Conservation (phyloP, 2,329 filamentous ascomycete species). For the Didymella sp. region DNA sequence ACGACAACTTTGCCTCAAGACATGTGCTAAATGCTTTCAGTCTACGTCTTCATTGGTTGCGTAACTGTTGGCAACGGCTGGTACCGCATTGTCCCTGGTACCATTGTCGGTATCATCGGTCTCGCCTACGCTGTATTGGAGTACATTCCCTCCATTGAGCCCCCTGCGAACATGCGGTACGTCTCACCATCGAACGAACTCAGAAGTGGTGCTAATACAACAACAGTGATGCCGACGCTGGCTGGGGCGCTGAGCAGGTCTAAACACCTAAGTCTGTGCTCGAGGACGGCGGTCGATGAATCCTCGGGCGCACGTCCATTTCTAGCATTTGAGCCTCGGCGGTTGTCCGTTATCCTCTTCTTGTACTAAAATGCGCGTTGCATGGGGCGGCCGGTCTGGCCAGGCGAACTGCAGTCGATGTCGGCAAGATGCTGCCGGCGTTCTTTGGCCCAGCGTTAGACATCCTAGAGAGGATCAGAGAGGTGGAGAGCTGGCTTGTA, state of each 20-base stretch:
- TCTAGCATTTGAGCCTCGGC: slow-evolving; percentile 16
- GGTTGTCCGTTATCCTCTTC: slow-evolving; percentile 11
- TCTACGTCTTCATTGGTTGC: slow-evolving; percentile 94
- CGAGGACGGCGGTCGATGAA: slow-evolving; percentile 41
- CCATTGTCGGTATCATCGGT: slow-evolving; percentile 78
- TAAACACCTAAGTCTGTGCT: slow-evolving; percentile 33
- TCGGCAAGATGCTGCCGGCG: slow-evolving; percentile 5
- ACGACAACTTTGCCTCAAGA: not conserved
- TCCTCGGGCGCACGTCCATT: slow-evolving; percentile 22
- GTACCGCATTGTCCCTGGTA: slow-evolving; percentile 77
- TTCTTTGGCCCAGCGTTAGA: not conserved
- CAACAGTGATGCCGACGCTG: slow-evolving; percentile 58
- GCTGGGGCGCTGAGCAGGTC: slow-evolving; percentile 62
- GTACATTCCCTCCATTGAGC: slow-evolving; percentile 60
- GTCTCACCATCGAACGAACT: slow-evolving; percentile 5
- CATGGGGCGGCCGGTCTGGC: slow-evolving; percentile 18
- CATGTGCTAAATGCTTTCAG: slow-evolving; percentile 56
- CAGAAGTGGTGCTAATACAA: slow-evolving; percentile 10
- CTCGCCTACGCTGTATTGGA: slow-evolving; percentile 70
- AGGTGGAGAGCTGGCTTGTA: not conserved
- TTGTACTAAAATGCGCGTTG: slow-evolving; percentile 26
- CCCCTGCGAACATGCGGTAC: slow-evolving; percentile 61
- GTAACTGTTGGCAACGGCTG: slow-evolving; percentile 75
- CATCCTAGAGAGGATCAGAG: not conserved
- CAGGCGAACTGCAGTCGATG: slow-evolving; percentile 7